Conservation (phyloP, 2,329 filamentous ascomycete genomes). For the Penicillium janthinellum region DNA sequence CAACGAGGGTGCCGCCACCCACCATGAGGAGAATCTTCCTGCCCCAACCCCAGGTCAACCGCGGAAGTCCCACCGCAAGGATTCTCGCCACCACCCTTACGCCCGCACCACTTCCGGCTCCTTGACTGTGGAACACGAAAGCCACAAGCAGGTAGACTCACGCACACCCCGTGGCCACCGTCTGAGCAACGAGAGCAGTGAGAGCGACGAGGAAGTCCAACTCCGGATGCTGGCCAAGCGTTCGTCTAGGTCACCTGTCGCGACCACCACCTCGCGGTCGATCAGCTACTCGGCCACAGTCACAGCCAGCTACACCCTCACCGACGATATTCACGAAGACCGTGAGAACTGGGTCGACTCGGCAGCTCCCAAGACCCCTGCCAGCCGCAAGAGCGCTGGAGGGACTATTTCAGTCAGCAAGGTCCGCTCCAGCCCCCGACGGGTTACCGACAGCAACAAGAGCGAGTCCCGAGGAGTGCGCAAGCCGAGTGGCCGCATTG, state of each 20-base stretch:
- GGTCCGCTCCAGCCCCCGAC: slow-evolving; percentile 60
- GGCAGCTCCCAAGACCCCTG: slow-evolving; percentile 55
- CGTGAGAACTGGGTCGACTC: slow-evolving; percentile 65
- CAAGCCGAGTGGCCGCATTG: slow-evolving; percentile 51
- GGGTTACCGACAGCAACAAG: slow-evolving; percentile 40
- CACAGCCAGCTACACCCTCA: slow-evolving; percentile 65
- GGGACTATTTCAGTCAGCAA: slow-evolving; percentile 61
- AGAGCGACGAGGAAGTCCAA: slow-evolving; percentile 82
- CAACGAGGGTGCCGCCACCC: slow-evolving; percentile 60
- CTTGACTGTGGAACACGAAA: slow-evolving; percentile 42
- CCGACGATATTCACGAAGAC: slow-evolving; percentile 66
- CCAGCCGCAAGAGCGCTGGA: slow-evolving; percentile 54
- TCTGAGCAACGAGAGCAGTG: slow-evolving; percentile 59
- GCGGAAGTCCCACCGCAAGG: slow-evolving; percentile 78
- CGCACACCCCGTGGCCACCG: slow-evolving; percentile 57
- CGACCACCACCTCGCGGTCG: slow-evolving; percentile 66
- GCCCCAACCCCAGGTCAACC: slow-evolving; percentile 95
- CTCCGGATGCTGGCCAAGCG: slow-evolving; percentile 72
- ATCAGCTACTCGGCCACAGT: slow-evolving; percentile 75
- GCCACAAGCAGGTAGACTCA: slow-evolving; percentile 32
- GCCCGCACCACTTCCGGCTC: slow-evolving; percentile 56
- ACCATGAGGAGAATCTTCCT: slow-evolving; percentile 80
- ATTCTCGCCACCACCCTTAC: slow-evolving; percentile 74
- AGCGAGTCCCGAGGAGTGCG: slow-evolving; percentile 46
- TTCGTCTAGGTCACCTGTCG: slow-evolving; percentile 64